Conservation (phyloP, 805 yeast species). For the Candida sakaeoensis region DNA sequence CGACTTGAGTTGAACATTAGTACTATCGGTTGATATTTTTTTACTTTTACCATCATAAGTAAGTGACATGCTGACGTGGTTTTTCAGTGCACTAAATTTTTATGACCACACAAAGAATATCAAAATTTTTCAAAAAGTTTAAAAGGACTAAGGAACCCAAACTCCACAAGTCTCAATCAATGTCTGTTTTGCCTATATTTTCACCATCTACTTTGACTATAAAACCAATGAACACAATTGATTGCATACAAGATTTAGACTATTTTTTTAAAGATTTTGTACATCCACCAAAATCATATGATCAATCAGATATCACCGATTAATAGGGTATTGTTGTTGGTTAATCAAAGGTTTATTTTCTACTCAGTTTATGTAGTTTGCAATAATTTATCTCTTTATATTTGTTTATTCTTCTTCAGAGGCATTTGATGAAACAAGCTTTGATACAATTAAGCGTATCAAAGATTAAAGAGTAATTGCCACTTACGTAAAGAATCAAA, state of each 20-base stretch:
- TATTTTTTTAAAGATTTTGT: conserved; percentile 7
- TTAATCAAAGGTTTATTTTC: no score
- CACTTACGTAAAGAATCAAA: no score
- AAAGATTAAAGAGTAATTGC: conserved; percentile 36
- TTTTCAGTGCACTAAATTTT: no score
- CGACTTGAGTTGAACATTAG: conserved; percentile 25
- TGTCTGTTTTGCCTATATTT: conserved; percentile 5
- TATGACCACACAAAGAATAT: no score
- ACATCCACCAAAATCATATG: conserved; percentile 5
- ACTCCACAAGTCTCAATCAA: conserved; percentile 2
- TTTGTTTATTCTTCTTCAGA: no score
- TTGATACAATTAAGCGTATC: no score
- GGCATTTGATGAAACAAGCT: no score
- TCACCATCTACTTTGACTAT: background rate
- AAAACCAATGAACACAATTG: conserved; percentile 5
- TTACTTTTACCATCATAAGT: conserved; percentile 28
- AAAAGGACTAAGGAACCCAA: background rate
- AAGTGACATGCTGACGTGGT: conserved; percentile 11
- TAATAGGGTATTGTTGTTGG: no score
- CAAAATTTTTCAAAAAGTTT: background rate
- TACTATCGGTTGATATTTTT: conserved; percentile 20
- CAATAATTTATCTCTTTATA: no score
- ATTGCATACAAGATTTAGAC: conserved; percentile 2
- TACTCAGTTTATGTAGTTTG: no score
- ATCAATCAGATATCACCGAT: conserved; percentile 7